These are phyloP conservation scores for Carallia pectinifolia DNA, from an alignment of 345 rosid species.

Conservation along the genomic window DNA sequence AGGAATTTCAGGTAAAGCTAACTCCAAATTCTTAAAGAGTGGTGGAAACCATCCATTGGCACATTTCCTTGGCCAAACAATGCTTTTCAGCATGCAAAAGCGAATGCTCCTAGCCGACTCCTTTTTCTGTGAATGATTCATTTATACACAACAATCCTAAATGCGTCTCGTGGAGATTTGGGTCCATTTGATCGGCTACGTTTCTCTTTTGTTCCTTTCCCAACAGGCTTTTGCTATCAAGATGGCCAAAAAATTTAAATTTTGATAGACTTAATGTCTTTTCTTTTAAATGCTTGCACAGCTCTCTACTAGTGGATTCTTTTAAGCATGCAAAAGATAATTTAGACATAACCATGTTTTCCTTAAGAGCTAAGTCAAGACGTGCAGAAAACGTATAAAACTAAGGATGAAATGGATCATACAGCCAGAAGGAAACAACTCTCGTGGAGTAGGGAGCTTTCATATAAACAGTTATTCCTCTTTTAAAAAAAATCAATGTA, in stretches of 20 bases:
- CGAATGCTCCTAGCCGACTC: no score
- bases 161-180: constrained; percentile 1
- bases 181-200: neutral
- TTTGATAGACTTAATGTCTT: neutral
- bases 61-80: neutral
- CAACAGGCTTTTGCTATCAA: neutral
- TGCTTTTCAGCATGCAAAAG: neutral
- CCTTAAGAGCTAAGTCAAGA: neutral
- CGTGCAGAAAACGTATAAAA: neutral
- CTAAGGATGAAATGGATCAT: no score
- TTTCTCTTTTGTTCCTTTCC: neutral
- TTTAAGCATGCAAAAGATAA: neutral
- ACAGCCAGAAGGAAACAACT: no score
- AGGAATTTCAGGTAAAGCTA: no score
- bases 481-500: no score
- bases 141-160: neutral
- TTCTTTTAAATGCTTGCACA: neutral
- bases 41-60: neutral
- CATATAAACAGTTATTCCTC: no score
- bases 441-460: no score
- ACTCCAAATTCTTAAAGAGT: neutral
- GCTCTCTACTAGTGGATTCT: neutral
- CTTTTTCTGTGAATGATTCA: no score
- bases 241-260: neutral
- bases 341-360: neutral